Conservation (phyloP, 345 rosid species). For the Citrus unshiu region DNA sequence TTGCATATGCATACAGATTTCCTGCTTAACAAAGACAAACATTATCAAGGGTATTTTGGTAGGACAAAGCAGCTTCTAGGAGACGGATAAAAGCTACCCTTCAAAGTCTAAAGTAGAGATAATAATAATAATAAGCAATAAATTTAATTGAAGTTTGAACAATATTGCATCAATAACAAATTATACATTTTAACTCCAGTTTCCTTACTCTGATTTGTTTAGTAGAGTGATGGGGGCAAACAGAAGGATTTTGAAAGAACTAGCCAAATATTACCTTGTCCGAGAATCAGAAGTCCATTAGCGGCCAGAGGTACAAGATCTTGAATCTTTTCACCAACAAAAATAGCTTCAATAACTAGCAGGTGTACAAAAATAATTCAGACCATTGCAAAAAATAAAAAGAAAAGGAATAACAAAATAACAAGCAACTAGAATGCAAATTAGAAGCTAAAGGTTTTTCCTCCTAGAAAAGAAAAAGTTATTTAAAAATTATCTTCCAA, state of each 20-base stretch:
- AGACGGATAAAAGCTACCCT: background rate
- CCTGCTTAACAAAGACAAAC: constrained; percentile 35
- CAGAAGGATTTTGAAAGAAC: background rate
- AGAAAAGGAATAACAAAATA: background rate
- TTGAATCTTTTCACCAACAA: constrained; percentile 59
- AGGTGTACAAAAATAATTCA: constrained; percentile 12
- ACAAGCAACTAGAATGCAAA: background rate
- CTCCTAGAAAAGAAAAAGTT: background rate
- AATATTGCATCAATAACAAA: background rate
- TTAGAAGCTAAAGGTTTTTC: background rate
- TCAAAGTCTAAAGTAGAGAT: background rate
- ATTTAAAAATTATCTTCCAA: background rate
- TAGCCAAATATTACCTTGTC: constrained; percentile 48
- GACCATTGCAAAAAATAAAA: background rate
- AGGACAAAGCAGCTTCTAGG: background rate
- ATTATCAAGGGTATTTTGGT: background rate
- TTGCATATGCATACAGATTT: constrained; percentile 54
- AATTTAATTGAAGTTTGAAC: background rate
- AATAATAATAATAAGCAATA: background rate
- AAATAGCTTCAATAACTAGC: constrained; percentile 54
- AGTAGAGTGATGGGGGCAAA: background rate
- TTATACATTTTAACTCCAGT: background rate
- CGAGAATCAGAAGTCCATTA: constrained; percentile 64
- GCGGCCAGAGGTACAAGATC: constrained; percentile 46
- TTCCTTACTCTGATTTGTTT: background rate